Evolutionary conservation across 345 rosid species (phyloP), one percentile per base, ranked within the genome.

Genomic region (Durio zibethinus): DNA sequence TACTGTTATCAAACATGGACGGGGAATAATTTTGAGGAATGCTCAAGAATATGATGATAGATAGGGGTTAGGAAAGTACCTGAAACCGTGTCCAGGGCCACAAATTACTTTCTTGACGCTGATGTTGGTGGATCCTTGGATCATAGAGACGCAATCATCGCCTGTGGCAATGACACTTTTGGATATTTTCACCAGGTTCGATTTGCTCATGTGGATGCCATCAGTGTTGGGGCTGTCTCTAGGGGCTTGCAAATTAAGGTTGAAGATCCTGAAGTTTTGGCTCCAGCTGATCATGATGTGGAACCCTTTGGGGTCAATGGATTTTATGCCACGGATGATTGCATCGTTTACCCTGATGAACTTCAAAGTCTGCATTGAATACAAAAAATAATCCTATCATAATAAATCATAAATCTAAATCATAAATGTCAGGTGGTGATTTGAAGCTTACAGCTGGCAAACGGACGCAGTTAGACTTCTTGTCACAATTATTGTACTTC

Each of bases 1-100:
- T 66, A 45, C 95, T 90, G 86, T 74, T 54, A n/a, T 38, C 9
- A 16, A 65, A 64, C 48, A 61, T 29, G 8, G 11, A 61, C 54
- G 33, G 12, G 6, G 4, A 12, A n/a, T 25, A 33, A 2, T 40
- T 23, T 56, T 56, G 18, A 56, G 20, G 50, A 7, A 14, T 3
- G 10, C 16, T 18, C 14, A 47, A 47, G 18, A 47, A 47, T 12
- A 47, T 14, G 52, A 3, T 43, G 15, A 43, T 31, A 31, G 33
- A 31, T 31, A 31, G 33, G 15, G 29, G 6, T 12, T 16, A 40
- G 59, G 12, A n/a, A 18, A 15, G 4, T 75, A 90, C 93, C 93
- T 90, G 79, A 89, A 78, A 59, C 94, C 94, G 59, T 90, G 94
- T 16, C 94, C 94, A 0, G 94, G 94, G 33, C 94, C 94, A 18